These are phyloP conservation scores for Chimonanthus praecox DNA, from an alignment of 164 flowering plant genomes.

Conservation along the genomic window DNA sequence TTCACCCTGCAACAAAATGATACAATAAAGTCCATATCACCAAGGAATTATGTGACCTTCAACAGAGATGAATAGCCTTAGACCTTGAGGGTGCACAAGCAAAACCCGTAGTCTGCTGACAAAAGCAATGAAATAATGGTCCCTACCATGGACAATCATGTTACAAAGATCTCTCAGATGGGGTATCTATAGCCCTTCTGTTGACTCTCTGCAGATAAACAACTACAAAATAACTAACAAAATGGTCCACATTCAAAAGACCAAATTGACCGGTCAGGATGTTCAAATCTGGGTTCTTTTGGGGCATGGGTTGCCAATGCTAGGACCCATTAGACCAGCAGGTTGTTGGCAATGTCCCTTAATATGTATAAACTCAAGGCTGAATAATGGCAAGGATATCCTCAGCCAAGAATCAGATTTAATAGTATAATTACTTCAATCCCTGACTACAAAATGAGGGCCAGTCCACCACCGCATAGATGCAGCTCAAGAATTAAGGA, in stretches of 20 bases:
- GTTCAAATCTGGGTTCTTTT: not conserved
- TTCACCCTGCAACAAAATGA: conserved; percentile 66
- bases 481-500: not conserved
- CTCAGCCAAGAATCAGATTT: not conserved
- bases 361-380: not conserved
- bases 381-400: not conserved
- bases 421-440: not conserved
- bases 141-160: not conserved
- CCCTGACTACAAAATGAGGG: not conserved
- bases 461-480: not conserved
- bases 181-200: not conserved
- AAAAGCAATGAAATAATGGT: not conserved
- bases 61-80: not conserved
- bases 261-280: not conserved
- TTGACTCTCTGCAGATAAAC: not conserved
- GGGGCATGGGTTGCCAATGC: not conserved
- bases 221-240: not conserved
- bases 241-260: not conserved
- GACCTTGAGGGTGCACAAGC: not conserved
- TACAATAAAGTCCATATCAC: not conserved
- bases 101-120: not conserved
- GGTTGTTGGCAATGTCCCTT: not conserved
- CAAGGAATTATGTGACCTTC: not conserved
- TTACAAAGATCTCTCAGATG: not conserved
- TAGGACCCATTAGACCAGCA: not conserved